Evolutionary conservation across 257 asterid species (phyloP), one percentile per base, ranked within the genome.

Genomic region (Petrea volubilis): DNA sequence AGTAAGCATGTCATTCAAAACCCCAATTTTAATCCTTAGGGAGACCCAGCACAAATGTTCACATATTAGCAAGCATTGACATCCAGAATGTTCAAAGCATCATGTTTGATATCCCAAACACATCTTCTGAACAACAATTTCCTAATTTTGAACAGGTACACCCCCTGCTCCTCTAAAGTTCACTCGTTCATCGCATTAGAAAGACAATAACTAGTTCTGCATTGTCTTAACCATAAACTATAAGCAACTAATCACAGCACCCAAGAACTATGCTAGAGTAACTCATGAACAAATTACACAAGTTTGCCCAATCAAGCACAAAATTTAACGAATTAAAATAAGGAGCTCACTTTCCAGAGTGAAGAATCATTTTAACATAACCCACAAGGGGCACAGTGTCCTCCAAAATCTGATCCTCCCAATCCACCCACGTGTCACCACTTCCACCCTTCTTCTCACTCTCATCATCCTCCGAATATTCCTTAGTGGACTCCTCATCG

Each of bases 371-470:
- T 72, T 96, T 78, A 34, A 84, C 96, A 59, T 88, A 87, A 0
- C 93, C 93, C 51, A 95, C 98, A 36, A 92, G 92, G 7, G 99
- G 99, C 33, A 86, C 95, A 15, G 99, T 95, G 38, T 88, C 96
- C 87, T 84, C 94, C 82, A 95, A 87, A 84, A 95, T 95, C 86
- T 77, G 88, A 74, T 95, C 96, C 78, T 95, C 99, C 97, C 97
- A 92, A 74, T 95, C 97, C 36, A 95, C 85, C 97, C 90, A 84
- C 64, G 80, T 72, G 41, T 76, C 87, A 62, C 73, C 88, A 57
- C 73, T 87, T 67, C 84, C 88, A 11, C 78, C 79, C 15, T 73
- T 72, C 41, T 68, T 71, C 74, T 50, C 86, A 47, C 64, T 23
- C 17, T 77, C 82, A 57, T 68, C 83, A 33, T 69, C 81, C 9